phyloP scores from a whole-genome alignment of 306 rosid species.

The Cyamopsis tetragonoloba region DNA sequence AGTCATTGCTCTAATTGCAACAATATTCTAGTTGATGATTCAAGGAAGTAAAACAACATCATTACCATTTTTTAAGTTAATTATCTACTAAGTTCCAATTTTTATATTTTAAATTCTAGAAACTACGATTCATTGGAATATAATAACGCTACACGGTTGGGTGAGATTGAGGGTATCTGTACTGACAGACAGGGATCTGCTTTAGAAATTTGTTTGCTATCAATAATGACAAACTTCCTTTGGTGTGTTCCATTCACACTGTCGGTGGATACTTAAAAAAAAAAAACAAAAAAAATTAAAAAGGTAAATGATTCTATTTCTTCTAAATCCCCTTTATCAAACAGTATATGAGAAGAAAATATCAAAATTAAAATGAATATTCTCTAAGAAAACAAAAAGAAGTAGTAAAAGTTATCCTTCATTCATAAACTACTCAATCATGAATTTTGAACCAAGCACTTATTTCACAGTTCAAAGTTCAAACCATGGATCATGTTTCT shows the following conservation, averaged over 20 bases:
- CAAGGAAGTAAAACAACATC: not conserved
- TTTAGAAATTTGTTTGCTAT: not conserved
- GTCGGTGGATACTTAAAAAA: constrained; percentile 28
- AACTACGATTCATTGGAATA: too few relatives aligned
- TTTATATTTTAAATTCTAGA: too few relatives aligned
- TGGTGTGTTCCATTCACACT: not conserved
- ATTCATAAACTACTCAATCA: not conserved
- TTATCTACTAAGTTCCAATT: too few relatives aligned
- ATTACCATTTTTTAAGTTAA: too few relatives aligned
- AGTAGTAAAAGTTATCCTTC: not conserved
- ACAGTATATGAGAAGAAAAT: not conserved
- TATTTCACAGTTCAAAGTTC: too few relatives aligned
- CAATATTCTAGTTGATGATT: not conserved
- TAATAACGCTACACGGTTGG: not conserved
- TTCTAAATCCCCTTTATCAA: not conserved
- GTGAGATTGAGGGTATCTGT: not conserved
- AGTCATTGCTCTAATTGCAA: not conserved
- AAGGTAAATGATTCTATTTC: not conserved
- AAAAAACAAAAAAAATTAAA: not conserved
- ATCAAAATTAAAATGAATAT: not conserved
- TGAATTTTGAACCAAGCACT: not conserved
- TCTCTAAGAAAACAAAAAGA: not conserved
- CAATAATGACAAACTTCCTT: not conserved
- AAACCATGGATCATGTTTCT: not conserved
- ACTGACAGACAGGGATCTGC: not conserved